Conservation (phyloP, 306 rosid genomes). For the Trifolium fragiferum region DNA sequence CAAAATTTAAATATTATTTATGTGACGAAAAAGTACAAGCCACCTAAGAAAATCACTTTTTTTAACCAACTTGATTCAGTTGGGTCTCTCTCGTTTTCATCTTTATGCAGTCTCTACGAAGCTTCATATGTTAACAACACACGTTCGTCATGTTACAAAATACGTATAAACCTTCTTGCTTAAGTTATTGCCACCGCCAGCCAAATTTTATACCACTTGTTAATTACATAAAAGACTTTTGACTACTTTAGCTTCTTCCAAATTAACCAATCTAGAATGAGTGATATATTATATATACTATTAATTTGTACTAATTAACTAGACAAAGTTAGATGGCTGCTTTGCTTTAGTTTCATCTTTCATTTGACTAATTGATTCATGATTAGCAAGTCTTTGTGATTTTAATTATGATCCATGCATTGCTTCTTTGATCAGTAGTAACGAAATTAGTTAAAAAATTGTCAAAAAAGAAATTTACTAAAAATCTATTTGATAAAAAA, state of each 20-base stretch:
- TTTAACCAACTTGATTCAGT: slow-evolving; percentile 18
- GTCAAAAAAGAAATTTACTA: too few relatives aligned
- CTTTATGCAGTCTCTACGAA: slow-evolving; percentile 42
- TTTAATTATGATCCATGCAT: not conserved
- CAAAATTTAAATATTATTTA: not conserved
- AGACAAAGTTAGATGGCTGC: slow-evolving; percentile 29
- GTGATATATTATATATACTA: not conserved
- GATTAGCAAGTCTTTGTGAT: not conserved
- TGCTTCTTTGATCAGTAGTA: too few relatives aligned
- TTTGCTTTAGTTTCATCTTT: slow-evolving; percentile 30
- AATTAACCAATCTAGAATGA: not conserved
- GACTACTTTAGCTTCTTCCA: not conserved
- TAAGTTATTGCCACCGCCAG: slow-evolving; percentile 37
- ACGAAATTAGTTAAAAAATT: too few relatives aligned
- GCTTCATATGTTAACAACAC: slow-evolving; percentile 23
- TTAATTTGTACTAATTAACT: not conserved
- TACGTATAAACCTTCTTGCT: slow-evolving; percentile 35
- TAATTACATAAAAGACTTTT: not conserved
- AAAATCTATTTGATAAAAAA: too few relatives aligned
- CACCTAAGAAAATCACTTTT: slow-evolving; percentile 18
- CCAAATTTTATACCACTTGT: slow-evolving; percentile 24
- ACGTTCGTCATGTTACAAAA: slow-evolving; percentile 29
- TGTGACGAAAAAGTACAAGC: slow-evolving; percentile 16
- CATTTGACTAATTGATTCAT: slow-evolving; percentile 20
- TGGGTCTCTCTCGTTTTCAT: slow-evolving; percentile 18